These are phyloP conservation scores for Oryza punctata DNA, from an alignment of 176 grass and related monocot species.

Conservation along the genomic window DNA sequence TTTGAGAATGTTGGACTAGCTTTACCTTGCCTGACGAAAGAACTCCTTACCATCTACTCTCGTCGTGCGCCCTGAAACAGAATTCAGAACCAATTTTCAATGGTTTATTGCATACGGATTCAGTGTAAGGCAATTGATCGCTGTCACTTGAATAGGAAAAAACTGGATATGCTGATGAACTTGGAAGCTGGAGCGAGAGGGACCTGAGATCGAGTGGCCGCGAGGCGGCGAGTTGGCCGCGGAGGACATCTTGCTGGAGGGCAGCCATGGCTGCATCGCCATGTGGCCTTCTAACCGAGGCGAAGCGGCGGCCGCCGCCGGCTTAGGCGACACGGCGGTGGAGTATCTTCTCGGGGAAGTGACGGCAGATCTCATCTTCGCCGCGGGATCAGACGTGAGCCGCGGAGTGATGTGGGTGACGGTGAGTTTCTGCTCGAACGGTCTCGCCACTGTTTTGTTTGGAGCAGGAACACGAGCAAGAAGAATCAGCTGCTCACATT, in stretches of 20 bases:
- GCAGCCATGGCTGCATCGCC: conserved; percentile 69
- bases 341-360: conserved; percentile 57
- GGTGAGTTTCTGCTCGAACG: conserved; percentile 52
- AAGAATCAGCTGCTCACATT: not conserved
- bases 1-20: not conserved
- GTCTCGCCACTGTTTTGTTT: conserved; percentile 35
- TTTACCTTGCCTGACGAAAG: conserved; percentile 89
- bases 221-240: conserved; percentile 79
- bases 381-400: conserved; percentile 42
- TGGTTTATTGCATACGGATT: not conserved
- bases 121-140: not conserved
- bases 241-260: conserved; percentile 88
- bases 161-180: not conserved
- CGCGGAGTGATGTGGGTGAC: conserved; percentile 58
- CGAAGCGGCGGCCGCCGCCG: conserved; percentile 51
- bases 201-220: conserved; percentile 53
- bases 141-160: not conserved
- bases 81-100: not conserved
- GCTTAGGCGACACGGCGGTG: conserved; percentile 59
- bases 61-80: conserved; percentile 53
- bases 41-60: conserved; percentile 95
- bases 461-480: not conserved
- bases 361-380: conserved; percentile 59
- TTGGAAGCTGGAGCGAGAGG: not conserved
- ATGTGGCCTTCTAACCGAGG: conserved; percentile 48